Base-by-base conservation (phyloP, 1,139 yeast species). In the Candida labiduridarum region DNA sequence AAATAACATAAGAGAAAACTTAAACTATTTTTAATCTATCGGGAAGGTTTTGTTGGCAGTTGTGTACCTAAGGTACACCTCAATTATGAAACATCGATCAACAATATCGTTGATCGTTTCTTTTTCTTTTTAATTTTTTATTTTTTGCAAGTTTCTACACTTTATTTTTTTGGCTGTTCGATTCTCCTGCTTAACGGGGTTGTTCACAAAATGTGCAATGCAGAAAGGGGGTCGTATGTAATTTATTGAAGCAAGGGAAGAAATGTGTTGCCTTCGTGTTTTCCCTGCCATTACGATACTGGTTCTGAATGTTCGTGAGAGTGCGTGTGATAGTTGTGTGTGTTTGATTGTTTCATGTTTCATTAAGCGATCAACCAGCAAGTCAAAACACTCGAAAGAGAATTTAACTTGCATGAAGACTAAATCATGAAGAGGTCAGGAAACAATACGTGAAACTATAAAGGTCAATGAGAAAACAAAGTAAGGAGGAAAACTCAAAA, bases 1-100 rank as follows among this genome's bases (percentile, higher is more conserved):
- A 33, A 33, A 33, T 9, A 33, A 15, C 29, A 25, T 9, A 9
- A 25, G 29, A 25, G 10, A 25, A 8, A 25, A 25, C 29, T 4
- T 25, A 7, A 25, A 25, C 8, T 25, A 30, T 30, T 30, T 19
- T 9, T n/a, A 30, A 30, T 11, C 4, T 14, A 30, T 30, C 11
- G 34, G 5, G 38, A 9, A 14, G 9, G 18, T 6, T 10, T 7
- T 34, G 38, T 15, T 14, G 18, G 18, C 18, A 19, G 4, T 4
- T 14, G 40, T 19, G 40, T 36, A 11, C 40, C 40, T 36, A 14
- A 36, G 40, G 40, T 36, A 36, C 29, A 25, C 40, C 40, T 36
- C 40, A 36, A 36, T 36, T 36, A 36, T 36, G 40, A 36, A 36
- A 36, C 40, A 36, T 34, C 18, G 11, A 14, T 6, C 5, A 14